Conservation (phyloP, 306 rosid species). For the Alnus glutinosa region DNA sequence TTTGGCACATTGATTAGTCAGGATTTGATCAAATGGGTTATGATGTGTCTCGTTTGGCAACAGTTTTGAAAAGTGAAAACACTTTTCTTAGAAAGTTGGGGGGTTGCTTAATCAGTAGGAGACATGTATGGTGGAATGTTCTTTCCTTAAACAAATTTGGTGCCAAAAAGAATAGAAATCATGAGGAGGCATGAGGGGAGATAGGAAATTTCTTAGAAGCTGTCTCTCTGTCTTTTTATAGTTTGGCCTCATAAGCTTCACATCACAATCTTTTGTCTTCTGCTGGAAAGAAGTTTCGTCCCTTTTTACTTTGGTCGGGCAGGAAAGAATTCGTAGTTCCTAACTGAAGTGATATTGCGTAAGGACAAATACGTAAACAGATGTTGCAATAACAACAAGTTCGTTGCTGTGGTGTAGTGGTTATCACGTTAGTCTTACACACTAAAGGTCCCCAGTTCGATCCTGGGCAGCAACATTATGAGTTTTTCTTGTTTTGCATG, state of each 20-base stretch:
- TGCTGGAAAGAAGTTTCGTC: neutral
- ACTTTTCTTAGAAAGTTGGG: neutral
- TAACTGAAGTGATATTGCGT: too few relatives aligned
- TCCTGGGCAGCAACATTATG: conserved; percentile 74
- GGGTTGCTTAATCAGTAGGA: neutral
- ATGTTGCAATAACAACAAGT: neutral
- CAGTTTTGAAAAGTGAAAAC: too few relatives aligned
- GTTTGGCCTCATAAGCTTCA: neutral
- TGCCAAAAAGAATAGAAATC: neutral
- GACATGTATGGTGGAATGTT: neutral
- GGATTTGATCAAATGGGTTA: too few relatives aligned
- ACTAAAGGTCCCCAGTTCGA: conserved; percentile 95
- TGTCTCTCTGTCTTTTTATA: neutral
- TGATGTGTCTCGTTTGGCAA: too few relatives aligned
- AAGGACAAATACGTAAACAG: neutral
- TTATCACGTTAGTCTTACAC: conserved; percentile 98
- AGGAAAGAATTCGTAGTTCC: neutral
- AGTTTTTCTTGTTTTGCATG: neutral
- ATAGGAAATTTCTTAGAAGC: conserved; percentile 34
- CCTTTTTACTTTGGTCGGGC: neutral
- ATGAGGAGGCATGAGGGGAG: neutral
- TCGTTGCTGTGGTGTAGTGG: conserved; percentile 95
- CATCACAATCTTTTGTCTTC: neutral
- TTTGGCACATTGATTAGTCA: neutral
- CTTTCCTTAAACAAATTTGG: neutral